Evolutionary conservation across 2,329 filamentous ascomycete species (phyloP), one percentile per base, ranked within the genome.

Genomic region (Aspergillus uvarum): DNA sequence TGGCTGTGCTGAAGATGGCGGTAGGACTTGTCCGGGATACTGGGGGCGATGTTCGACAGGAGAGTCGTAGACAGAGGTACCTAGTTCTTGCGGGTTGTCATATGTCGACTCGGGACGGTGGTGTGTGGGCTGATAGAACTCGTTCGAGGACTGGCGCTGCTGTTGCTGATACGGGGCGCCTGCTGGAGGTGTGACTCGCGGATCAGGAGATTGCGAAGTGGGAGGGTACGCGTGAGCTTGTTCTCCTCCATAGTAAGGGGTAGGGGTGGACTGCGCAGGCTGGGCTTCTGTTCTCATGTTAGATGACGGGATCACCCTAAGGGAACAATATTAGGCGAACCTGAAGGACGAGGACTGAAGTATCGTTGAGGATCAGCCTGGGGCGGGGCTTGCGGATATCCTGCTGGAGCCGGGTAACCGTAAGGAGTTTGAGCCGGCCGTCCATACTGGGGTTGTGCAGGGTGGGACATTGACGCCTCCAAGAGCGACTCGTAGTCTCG

Each of bases 401-500:
- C 71, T 52, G 67, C 65, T 50, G 72, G 67, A n/a, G 67, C 67
- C 22, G 72, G 68, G 65, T 76, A 77, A 6, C 67, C 72, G 55
- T 75, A 76, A 47, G 69, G 66, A 16, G 72, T 67, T 59, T 78
- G 76, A 22, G 68, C 69, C 51, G 77, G 79, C 66, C 91, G 87
- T 68, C 90, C 88, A 73, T 94, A 95, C 66, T 83, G 86, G 51
- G 89, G 86, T 70, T 91, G 89, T 55, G 90, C 87, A n/a, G 93
- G 90, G 67, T 97, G 94, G 1, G 93, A 88, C 94, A 99, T 98
- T 58, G 94, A 98, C 19, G 91, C 90, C 76, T 99, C 95, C 21
- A 99, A 82, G n/a, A 99, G 83, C 31, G 91, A 88, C 78, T 99
- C 95, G 74, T 99, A 99, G 77, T 99, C 95, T 69, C 94, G 87